Percentiles rank a stretch among this genome's conserved stretches.
Evolutionary conservation across 495 filamentous ascomycete genomes (phyloP).

Genomic region (Neurospora sp.): DNA sequence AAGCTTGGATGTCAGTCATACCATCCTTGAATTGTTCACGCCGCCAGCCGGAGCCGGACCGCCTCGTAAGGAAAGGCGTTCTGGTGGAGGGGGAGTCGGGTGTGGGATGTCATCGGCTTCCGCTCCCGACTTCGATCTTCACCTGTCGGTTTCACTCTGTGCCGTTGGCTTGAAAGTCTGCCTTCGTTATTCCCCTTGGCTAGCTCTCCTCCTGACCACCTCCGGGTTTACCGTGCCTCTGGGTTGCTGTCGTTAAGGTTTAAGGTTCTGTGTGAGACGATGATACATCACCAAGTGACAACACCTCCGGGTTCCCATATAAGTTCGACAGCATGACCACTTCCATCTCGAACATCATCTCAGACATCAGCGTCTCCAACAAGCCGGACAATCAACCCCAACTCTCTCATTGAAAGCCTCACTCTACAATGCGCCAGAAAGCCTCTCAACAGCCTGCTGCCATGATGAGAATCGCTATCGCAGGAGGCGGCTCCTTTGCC

Average conservation of each 20-base stretch:
- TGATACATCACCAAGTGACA: not conserved
- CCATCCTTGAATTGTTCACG: not conserved
- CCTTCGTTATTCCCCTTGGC: not conserved
- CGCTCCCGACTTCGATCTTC: not conserved
- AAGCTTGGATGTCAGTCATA: not conserved
- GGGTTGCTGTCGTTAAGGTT: not conserved
- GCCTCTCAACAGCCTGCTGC: constrained; percentile 13
- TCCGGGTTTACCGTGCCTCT: not conserved
- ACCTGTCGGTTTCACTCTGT: not conserved
- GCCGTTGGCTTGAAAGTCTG: not conserved
- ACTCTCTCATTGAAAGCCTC: constrained; percentile 1
- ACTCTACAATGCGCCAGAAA: constrained; percentile 28
- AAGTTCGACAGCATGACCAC: not conserved
- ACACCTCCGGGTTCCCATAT: not conserved
- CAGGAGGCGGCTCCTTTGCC: constrained; percentile 60
- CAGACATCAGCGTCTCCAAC: not conserved
- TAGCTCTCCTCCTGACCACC: not conserved
- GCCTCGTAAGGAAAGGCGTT: not conserved
- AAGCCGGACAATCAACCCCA: constrained; percentile 5
- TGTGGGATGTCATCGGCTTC: not conserved
- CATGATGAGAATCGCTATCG: constrained; percentile 66
- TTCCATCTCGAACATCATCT: not conserved
- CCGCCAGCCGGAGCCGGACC: not conserved
- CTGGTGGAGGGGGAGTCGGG: not conserved
- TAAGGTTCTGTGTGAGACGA: not conserved